phyloP scores from a whole-genome alignment of 78 protist species.

The Chrysochromulina tobinii region DNA sequence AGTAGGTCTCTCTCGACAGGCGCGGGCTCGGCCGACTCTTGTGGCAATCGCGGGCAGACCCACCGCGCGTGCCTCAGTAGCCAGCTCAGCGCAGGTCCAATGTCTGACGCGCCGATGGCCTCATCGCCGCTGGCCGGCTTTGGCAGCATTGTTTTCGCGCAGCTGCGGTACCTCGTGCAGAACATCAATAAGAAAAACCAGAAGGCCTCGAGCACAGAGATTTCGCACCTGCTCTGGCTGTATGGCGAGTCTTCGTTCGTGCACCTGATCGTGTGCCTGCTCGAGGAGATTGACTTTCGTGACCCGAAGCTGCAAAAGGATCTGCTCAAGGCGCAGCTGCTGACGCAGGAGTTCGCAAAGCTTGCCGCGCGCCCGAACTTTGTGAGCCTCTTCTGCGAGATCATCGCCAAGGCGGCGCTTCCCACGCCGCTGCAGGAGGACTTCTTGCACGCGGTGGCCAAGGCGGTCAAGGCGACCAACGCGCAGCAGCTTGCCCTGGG shows the following conservation, averaged over 20 bases:
- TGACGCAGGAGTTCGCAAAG: not conserved
- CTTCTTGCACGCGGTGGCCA: not conserved
- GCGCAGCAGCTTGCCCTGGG: slow-evolving; percentile 15
- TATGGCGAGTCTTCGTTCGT: slow-evolving; percentile 13
- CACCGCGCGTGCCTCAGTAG: too few relatives aligned
- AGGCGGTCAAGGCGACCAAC: not conserved
- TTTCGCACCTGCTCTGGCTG: not conserved
- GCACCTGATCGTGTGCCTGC: not conserved
- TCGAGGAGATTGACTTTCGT: slow-evolving; percentile 25
- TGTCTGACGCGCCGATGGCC: too few relatives aligned
- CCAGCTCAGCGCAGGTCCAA: too few relatives aligned
- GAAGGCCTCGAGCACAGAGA: not conserved
- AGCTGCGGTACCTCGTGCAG: slow-evolving; percentile 5
- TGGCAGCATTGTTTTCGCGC: not conserved
- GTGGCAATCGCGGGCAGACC: too few relatives aligned
- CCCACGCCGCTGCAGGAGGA: not conserved
- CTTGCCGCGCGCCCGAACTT: not conserved
- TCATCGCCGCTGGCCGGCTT: not conserved
- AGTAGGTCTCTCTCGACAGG: too few relatives aligned
- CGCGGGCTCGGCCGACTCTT: too few relatives aligned
- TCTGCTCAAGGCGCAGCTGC: not conserved
- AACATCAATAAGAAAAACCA: not conserved
- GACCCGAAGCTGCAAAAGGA: not conserved
- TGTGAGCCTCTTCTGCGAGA: not conserved
- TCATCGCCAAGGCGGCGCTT: not conserved